Conservation (phyloP, 768 basidiomycete species). For the Neoboletus brunneissimus region DNA sequence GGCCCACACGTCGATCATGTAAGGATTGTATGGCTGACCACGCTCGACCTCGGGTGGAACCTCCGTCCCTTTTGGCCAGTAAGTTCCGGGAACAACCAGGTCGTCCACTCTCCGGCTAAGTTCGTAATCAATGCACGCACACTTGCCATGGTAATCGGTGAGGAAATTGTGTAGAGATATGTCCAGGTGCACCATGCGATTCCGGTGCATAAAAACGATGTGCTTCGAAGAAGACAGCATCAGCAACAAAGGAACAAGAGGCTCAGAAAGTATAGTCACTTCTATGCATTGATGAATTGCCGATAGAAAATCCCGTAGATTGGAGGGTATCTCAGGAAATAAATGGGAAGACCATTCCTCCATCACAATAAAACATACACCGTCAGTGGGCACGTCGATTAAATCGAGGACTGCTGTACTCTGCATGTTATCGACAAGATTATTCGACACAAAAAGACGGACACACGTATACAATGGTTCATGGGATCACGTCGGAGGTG, state of each 20-base stretch:
- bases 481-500: constrained; percentile 54
- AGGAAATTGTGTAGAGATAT: constrained; percentile 69
- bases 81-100: constrained; percentile 36
- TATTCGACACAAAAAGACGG: neutral
- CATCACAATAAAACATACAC: constrained; percentile 70
- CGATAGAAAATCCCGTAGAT: constrained; percentile 50
- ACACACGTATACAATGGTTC: constrained; percentile 78
- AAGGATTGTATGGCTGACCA: constrained; percentile 52
- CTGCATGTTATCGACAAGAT: constrained; percentile 7
- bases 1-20: constrained; percentile 74
- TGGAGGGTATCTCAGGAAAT: constrained; percentile 49
- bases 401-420: constrained; percentile 61
- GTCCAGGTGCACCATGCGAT: constrained; percentile 67
- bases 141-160: constrained; percentile 60
- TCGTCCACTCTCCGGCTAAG: constrained; percentile 54
- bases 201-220: constrained; percentile 64
- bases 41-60: constrained; percentile 66
- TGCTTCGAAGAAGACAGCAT: constrained; percentile 43
- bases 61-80: constrained; percentile 56
- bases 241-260: neutral
- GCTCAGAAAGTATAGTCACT: constrained; percentile 35
- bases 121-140: constrained; percentile 76
- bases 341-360: constrained; percentile 75
- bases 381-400: constrained; percentile 50
- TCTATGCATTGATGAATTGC: constrained; percentile 68